Evolutionary conservation across 2,329 filamentous ascomycete genomes (phyloP).

Genomic region (Rhynchosporium secalis): DNA sequence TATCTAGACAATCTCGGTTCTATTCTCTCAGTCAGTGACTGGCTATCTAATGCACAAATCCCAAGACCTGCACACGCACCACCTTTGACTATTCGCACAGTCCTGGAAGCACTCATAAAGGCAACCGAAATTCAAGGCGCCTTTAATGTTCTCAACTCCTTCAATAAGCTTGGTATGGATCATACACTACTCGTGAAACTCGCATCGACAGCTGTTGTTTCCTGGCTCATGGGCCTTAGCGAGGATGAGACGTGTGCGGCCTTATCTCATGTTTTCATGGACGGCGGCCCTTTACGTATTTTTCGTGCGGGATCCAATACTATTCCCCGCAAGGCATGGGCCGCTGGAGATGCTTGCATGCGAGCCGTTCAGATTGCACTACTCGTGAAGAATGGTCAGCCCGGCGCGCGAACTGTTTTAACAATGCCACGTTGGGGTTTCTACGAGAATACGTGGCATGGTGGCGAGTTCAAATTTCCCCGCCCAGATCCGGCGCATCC

Average conservation of each 20-base stretch:
- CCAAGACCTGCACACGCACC: not conserved
- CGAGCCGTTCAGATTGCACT: not conserved
- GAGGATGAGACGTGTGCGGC: not conserved
- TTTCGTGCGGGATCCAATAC: not conserved
- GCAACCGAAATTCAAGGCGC: not conserved
- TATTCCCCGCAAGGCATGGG: not conserved
- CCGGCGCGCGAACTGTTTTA: not conserved
- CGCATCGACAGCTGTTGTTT: not conserved
- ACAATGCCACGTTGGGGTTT: not conserved
- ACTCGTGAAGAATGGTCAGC: not conserved
- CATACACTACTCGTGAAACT: not conserved
- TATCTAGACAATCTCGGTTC: not conserved
- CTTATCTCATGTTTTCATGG: not conserved
- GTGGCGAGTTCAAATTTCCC: not conserved
- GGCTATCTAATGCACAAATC: not conserved
- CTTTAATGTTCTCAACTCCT: not conserved
- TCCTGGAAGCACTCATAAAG: not conserved
- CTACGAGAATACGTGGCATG: not conserved
- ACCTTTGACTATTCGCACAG: not conserved
- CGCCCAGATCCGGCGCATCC: not conserved
- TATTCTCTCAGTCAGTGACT: not conserved
- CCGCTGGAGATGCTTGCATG: not conserved
- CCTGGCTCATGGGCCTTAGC: not conserved
- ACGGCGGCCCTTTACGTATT: not conserved
- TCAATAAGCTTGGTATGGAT: not conserved